Percentiles rank a stretch among this genome's conserved stretches.
These are phyloP conservation scores for Pythium rhizo-oryzae DNA, from an alignment of 352 stramenopile genomes.

Conservation along the genomic window DNA sequence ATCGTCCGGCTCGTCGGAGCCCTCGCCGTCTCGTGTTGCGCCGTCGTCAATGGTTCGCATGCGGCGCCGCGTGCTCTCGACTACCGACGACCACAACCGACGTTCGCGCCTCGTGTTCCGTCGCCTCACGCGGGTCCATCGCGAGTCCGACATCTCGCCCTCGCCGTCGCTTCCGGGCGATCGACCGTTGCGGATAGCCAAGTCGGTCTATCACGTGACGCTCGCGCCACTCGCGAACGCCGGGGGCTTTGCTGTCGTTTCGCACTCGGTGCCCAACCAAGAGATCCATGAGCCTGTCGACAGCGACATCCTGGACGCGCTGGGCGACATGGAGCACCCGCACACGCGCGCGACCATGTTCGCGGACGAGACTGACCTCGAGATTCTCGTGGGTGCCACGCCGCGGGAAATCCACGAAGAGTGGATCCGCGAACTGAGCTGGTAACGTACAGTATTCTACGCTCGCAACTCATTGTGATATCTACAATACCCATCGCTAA, in stretches of 20 bases:
- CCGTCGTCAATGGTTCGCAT: constrained; percentile 13
- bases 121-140: background rate
- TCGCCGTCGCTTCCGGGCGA: background rate
- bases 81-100: background rate
- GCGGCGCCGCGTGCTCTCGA: constrained; percentile 1
- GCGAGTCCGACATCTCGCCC: background rate
- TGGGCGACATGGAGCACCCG: background rate
- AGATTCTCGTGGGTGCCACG: background rate
- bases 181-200: background rate
- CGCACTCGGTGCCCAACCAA: constrained; percentile 17
- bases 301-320: background rate
- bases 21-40: constrained; percentile 1
- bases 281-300: constrained; percentile 4
- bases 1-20: background rate
- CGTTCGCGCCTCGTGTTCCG: constrained; percentile 12
- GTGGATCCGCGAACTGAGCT: constrained; percentile 25
- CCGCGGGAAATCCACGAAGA: constrained; percentile 14
- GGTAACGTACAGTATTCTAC: constrained; percentile 14
- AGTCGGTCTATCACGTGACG: constrained; percentile 23
- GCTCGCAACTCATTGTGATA: no score
- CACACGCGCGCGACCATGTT: background rate
- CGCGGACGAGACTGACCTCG: constrained; percentile 8
- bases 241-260: constrained; percentile 8
- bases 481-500: no score
- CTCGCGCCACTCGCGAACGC: background rate